Conservation (phyloP, 306 rosid genomes). For the Cicer arietinum region DNA sequence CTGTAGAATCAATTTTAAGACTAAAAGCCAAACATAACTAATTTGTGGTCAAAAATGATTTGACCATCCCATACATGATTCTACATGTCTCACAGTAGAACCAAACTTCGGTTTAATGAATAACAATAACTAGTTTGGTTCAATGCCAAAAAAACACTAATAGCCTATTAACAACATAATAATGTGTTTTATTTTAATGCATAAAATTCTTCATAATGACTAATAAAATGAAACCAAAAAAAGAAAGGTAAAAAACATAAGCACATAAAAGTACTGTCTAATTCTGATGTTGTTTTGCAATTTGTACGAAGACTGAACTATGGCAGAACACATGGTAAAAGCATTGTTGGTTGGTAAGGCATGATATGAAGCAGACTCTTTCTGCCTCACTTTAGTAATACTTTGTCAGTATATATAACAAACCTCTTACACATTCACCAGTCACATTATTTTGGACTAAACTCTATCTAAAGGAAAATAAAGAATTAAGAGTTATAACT, state of each 20-base stretch:
- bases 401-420: conserved; percentile 47
- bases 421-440: conserved; percentile 44
- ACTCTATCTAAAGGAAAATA: conserved; percentile 34
- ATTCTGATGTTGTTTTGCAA: conserved; percentile 34
- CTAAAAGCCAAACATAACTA: no score
- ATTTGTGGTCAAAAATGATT: no score
- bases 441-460: conserved; percentile 17
- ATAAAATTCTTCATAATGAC: conserved; percentile 7
- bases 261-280: conserved; percentile 10
- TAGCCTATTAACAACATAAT: not conserved
- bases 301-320: conserved; percentile 48
- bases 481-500: not conserved
- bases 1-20: no score
- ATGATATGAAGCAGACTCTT: conserved; percentile 51
- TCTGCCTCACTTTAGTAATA: conserved; percentile 51
- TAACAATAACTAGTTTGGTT: conserved; percentile 3
- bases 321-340: conserved; percentile 52
- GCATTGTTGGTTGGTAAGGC: conserved; percentile 53
- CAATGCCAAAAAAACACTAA: not conserved
- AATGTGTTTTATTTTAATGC: conserved; percentile 23
- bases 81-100: no score
- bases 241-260: conserved; percentile 1
- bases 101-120: not conserved
- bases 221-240: not conserved
- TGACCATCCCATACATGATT: no score